Conservation (phyloP, 108 stramenopile genomes). For the Skeletonema costatum region DNA sequence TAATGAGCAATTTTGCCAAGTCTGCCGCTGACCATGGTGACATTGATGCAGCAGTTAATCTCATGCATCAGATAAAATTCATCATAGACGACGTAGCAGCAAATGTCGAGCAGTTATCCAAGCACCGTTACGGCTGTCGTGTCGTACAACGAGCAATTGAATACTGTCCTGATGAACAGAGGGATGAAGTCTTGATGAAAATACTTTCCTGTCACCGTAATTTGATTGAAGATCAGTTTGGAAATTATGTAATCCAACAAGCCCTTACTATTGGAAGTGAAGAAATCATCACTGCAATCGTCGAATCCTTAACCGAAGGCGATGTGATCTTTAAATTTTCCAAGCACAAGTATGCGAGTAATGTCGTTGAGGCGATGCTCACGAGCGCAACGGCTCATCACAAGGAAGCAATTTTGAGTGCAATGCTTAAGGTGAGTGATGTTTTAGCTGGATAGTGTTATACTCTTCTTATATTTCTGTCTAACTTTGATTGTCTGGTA, state of each 20-base stretch:
- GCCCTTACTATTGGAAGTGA: conserved; percentile 78
- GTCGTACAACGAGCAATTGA: conserved; percentile 94
- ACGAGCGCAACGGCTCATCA: conserved; percentile 83
- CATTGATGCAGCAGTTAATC: conserved; percentile 26
- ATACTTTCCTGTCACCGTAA: conserved; percentile 53
- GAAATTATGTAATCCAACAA: conserved; percentile 92
- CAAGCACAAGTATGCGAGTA: conserved; percentile 96
- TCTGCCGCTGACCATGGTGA: conserved; percentile 15
- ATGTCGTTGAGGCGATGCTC: conserved; percentile 95
- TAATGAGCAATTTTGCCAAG: conserved; percentile 61
- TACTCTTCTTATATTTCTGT: not conserved
- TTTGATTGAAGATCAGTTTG: conserved; percentile 84
- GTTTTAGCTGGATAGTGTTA: not conserved
- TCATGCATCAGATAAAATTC: conserved; percentile 87
- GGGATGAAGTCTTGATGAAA: conserved; percentile 58
- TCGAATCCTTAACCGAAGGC: conserved; percentile 69
- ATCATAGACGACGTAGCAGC: conserved; percentile 87
- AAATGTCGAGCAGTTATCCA: conserved; percentile 79
- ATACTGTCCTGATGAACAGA: conserved; percentile 78
- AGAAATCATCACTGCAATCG: conserved; percentile 61
- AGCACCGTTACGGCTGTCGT: conserved; percentile 94
- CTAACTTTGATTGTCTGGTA: conserved; percentile 21
- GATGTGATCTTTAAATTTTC: conserved; percentile 76
- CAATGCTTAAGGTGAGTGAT: conserved; percentile 68
- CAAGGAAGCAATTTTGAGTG: conserved; percentile 58